A percentile compares a stretch with the other conserved stretches of the same genome.
Conservation (phyloP, 176 grass and related monocot species). For the Canna indica region DNA sequence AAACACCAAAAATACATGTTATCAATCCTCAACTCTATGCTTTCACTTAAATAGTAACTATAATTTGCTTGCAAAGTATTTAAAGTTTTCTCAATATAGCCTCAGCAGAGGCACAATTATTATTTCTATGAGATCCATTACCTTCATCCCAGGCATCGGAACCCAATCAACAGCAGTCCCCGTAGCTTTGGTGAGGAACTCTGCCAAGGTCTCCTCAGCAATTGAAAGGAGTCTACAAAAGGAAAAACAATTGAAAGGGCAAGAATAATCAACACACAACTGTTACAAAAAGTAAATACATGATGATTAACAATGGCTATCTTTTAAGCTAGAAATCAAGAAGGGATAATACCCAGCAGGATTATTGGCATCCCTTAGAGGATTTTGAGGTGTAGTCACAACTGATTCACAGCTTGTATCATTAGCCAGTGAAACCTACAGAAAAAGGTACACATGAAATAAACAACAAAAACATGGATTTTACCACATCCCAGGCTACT, state of each 20-base stretch:
- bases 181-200: slow-evolving; percentile 99
- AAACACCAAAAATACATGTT: background rate
- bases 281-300: background rate
- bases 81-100: background rate
- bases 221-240: slow-evolving; percentile 69
- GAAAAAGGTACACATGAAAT: background rate
- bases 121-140: slow-evolving; percentile 17
- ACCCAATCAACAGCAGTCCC: slow-evolving; percentile 99
- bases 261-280: background rate
- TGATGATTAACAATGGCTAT: background rate
- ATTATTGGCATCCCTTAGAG: slow-evolving; percentile 76
- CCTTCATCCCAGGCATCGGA: slow-evolving; percentile 99
- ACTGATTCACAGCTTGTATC: slow-evolving; percentile 88
- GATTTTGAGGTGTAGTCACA: slow-evolving; percentile 66
- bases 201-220: slow-evolving; percentile 97
- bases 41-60: background rate
- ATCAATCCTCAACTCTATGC: background rate
- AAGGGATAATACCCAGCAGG: slow-evolving; percentile 64
- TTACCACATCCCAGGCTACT: too few relatives aligned
- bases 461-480: too few relatives aligned
- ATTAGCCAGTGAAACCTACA: slow-evolving; percentile 62
- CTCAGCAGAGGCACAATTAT: background rate
- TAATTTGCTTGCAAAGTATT: background rate
- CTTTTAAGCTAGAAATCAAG: background rate
- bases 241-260: slow-evolving; percentile 7